phyloP scores from a whole-genome alignment of 2,329 filamentous ascomycete genomes.

The Nannizziopsis arthrosporioides region DNA sequence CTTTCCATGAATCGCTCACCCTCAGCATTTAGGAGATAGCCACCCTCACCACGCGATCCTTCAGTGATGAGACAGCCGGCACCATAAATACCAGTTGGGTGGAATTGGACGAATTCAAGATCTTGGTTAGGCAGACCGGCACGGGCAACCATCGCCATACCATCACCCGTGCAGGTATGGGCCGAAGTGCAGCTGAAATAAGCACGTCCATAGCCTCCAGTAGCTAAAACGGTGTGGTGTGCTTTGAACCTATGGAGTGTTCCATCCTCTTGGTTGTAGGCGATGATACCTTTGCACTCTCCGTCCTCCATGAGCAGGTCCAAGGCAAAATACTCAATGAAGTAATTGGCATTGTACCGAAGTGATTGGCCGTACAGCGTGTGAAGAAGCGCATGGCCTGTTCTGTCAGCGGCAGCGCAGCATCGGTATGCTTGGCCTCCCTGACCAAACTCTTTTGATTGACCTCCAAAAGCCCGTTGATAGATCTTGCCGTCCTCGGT shows the following conservation, averaged over 20 bases:
- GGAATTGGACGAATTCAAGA: slow-evolving; percentile 99
- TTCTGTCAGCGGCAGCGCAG: slow-evolving; percentile 91
- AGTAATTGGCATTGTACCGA: slow-evolving; percentile 97
- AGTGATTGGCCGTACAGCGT: slow-evolving; percentile 97
- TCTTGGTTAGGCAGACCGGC: slow-evolving; percentile 97
- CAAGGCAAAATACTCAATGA: slow-evolving; percentile 97
- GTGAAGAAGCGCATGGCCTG: slow-evolving; percentile 92
- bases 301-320: slow-evolving; percentile 97
- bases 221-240: slow-evolving; percentile 92
- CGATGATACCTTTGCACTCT: slow-evolving; percentile 89
- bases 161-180: slow-evolving; percentile 96
- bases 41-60: slow-evolving; percentile 94
- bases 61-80: slow-evolving; percentile 97
- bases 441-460: slow-evolving; percentile 89
- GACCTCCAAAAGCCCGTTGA: slow-evolving; percentile 84
- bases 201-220: slow-evolving; percentile 91
- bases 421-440: slow-evolving; percentile 96
- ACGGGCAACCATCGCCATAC: slow-evolving; percentile 98
- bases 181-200: slow-evolving; percentile 98
- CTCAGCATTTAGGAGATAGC: slow-evolving; percentile 93
- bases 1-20: slow-evolving; percentile 99
- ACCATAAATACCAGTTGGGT: slow-evolving; percentile 97
- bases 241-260: slow-evolving; percentile 94
- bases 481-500: slow-evolving; percentile 24
- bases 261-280: slow-evolving; percentile 97